These are phyloP conservation scores for Leishmania martiniquensis DNA, from an alignment of 208 protist genomes.

Conservation along the genomic window DNA sequence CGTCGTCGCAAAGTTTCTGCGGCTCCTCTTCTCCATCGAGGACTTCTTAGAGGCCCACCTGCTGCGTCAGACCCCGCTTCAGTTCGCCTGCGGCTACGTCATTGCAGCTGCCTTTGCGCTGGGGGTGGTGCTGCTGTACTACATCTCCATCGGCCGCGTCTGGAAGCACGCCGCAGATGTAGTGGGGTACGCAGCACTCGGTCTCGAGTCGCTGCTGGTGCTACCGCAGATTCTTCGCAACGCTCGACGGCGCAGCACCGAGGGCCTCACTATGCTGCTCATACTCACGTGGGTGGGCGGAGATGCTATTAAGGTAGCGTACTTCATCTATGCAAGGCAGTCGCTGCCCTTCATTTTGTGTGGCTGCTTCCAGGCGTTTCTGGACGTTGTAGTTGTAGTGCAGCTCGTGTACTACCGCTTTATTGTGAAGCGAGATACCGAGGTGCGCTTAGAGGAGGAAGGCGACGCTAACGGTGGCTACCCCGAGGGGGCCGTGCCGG, in stretches of 20 bases:
- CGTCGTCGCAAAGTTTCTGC: not conserved
- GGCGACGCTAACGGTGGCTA: not conserved
- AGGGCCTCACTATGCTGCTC: constrained; percentile 64
- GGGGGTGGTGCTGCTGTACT: constrained; percentile 42
- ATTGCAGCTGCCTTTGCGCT: constrained; percentile 14
- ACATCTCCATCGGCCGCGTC: constrained; percentile 20
- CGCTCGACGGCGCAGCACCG: constrained; percentile 55
- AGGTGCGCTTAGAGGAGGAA: not conserved
- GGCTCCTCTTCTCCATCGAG: constrained; percentile 34
- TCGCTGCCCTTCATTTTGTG: constrained; percentile 76
- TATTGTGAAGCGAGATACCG: not conserved
- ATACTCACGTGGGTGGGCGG: constrained; percentile 74
- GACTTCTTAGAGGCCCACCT: constrained; percentile 39
- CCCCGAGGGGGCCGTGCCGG: not conserved
- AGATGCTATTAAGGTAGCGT: constrained; percentile 74
- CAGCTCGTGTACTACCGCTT: constrained; percentile 60
- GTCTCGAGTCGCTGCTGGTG: constrained; percentile 68
- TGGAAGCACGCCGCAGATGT: constrained; percentile 21
- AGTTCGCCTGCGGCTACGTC: constrained; percentile 34
- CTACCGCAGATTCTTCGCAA: constrained; percentile 84
- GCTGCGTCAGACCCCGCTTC: constrained; percentile 26
- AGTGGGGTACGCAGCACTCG: constrained; percentile 71
- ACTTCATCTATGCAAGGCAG: constrained; percentile 62
- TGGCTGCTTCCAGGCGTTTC: constrained; percentile 53
- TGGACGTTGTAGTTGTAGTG: constrained; percentile 68